Evolutionary conservation across 1,284 basidiomycete species (phyloP).

Genomic region (Golubevia sp.): DNA sequence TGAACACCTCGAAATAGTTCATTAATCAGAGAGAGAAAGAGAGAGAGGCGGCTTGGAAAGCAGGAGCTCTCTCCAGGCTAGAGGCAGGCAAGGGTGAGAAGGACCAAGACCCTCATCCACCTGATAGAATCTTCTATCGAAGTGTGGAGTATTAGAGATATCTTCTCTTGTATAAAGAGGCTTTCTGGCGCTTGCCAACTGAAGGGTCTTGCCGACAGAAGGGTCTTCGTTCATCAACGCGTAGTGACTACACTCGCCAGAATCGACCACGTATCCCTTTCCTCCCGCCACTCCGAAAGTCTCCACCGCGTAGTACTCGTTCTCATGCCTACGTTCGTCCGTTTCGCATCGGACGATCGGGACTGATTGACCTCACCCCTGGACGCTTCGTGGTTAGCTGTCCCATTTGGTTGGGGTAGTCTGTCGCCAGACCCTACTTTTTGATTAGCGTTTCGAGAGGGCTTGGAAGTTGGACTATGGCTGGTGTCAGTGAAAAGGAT

Average conservation of each 20-base stretch:
- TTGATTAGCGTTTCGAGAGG: constrained; percentile 71
- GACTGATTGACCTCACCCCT: constrained; percentile 83
- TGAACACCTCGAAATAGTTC: no score
- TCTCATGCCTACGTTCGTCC: constrained; percentile 97
- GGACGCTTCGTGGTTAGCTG: constrained; percentile 76
- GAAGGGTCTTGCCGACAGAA: constrained; percentile 25
- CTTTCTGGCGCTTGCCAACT: constrained; percentile 44
- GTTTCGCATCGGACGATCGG: constrained; percentile 82
- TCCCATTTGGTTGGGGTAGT: constrained; percentile 87
- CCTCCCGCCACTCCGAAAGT: constrained; percentile 98
- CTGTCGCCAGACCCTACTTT: constrained; percentile 85
- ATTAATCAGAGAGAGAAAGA: no score
- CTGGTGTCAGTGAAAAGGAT: neutral
- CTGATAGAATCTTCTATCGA: constrained; percentile 59
- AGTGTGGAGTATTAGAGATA: constrained; percentile 55
- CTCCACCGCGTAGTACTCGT: constrained; percentile 98
- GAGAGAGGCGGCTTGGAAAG: no score
- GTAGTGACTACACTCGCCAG: constrained; percentile 58
- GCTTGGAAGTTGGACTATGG: constrained; percentile 3
- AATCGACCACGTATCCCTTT: constrained; percentile 89
- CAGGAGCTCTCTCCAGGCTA: no score
- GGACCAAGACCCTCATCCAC: no score
- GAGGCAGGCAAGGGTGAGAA: no score
- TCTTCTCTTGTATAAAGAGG: constrained; percentile 57
- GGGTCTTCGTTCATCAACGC: constrained; percentile 28